A percentile compares a stretch with the other conserved stretches of the same genome.
These are phyloP conservation scores for Phytopythium aichiense DNA, from an alignment of 352 stramenopile genomes.

Conservation along the genomic window DNA sequence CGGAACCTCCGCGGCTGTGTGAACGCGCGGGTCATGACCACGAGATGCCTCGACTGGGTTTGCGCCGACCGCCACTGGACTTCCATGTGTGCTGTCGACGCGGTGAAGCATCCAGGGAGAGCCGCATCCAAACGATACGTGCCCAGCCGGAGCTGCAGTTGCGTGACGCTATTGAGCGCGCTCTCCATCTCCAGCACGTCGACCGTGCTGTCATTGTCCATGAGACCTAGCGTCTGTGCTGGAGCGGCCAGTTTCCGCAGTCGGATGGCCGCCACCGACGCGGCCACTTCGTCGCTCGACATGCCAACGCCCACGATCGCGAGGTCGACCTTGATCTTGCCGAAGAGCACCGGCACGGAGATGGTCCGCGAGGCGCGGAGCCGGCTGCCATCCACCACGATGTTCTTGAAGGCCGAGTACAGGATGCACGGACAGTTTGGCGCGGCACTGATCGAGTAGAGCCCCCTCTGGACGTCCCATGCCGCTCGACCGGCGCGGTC, in stretches of 20 bases:
- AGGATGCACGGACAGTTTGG: constrained; percentile 59
- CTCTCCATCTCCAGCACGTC: constrained; percentile 12
- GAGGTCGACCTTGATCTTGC: constrained; percentile 40
- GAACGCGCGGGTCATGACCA: constrained; percentile 37
- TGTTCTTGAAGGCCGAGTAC: constrained; percentile 64
- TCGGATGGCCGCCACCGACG: not conserved
- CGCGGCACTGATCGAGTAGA: constrained; percentile 50
- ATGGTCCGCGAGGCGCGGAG: constrained; percentile 46
- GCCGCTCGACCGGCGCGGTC: constrained; percentile 33
- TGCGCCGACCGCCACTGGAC: constrained; percentile 32
- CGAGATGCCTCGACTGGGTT: constrained; percentile 20
- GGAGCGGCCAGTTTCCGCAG: not conserved
- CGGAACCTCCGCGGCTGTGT: constrained; percentile 18
- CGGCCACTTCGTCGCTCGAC: constrained; percentile 8
- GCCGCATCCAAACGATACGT: constrained; percentile 31
- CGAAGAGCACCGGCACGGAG: constrained; percentile 51
- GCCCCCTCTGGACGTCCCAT: constrained; percentile 53
- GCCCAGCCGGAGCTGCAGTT: constrained; percentile 43
- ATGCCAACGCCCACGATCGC: constrained; percentile 3
- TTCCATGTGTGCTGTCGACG: constrained; percentile 18
- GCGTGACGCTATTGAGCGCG: constrained; percentile 16
- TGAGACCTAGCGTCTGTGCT: not conserved
- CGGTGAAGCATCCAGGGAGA: constrained; percentile 18
- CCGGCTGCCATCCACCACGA: constrained; percentile 58
- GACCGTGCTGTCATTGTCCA: not conserved